phyloP scores from a whole-genome alignment of 2,329 filamentous ascomycete genomes.

The Stagonosporopsis cucurbitacearum region DNA sequence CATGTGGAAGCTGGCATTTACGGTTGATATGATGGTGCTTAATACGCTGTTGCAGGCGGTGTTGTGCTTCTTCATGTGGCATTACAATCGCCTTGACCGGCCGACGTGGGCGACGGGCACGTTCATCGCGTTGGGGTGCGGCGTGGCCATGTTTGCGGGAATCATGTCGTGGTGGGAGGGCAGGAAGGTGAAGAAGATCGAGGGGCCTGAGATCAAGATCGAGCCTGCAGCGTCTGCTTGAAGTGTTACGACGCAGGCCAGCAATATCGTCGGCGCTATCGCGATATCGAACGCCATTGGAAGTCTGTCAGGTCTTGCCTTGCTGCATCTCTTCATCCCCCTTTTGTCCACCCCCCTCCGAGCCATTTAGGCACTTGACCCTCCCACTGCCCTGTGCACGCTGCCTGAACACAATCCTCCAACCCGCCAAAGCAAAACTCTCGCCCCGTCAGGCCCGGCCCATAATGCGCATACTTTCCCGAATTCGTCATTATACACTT shows the following conservation, averaged over 20 bases:
- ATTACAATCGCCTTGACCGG: constrained; percentile 71
- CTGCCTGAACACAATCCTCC: constrained; percentile 27
- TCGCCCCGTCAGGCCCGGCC: constrained; percentile 29
- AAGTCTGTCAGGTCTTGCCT: too few species aligned
- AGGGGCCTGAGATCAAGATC: constrained; percentile 28
- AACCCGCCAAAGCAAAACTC: constrained; percentile 34
- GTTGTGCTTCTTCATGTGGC: constrained; percentile 83
- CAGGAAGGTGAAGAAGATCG: constrained; percentile 50
- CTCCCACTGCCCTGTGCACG: constrained; percentile 11
- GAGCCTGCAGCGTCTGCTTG: not conserved
- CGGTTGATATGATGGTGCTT: constrained; percentile 77
- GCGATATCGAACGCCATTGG: not conserved
- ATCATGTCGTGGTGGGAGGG: constrained; percentile 74
- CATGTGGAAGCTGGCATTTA: constrained; percentile 77
- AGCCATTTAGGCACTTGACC: not conserved
- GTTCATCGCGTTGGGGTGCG: constrained; percentile 76
- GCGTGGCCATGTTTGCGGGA: constrained; percentile 71
- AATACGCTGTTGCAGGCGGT: constrained; percentile 80
- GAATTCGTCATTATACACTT: constrained; percentile 55
- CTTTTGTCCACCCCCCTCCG: not conserved
- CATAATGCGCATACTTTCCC: constrained; percentile 57
- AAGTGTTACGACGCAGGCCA: not conserved
- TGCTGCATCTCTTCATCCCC: not conserved
- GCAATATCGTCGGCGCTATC: not conserved
- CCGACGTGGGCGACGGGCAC: constrained; percentile 72